A percentile compares a stretch with the other conserved stretches of the same genome.
Evolutionary conservation across 1,284 basidiomycete genomes (phyloP).

Genomic region (Naganishia liquefaciens): DNA sequence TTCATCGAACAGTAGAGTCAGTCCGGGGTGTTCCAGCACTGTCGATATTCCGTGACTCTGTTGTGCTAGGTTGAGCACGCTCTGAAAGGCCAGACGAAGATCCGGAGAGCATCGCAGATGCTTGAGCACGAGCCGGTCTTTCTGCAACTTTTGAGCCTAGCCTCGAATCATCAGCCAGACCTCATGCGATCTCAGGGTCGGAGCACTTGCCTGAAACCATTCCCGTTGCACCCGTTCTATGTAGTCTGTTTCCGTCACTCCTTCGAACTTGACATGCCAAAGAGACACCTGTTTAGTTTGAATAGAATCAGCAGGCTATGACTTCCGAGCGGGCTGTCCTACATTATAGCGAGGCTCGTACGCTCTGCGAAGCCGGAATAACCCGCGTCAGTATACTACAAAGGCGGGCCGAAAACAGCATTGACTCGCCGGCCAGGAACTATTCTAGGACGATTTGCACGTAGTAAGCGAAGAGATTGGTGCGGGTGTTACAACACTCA

Average conservation of each 20-base stretch:
- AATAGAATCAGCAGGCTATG: not conserved
- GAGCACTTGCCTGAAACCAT: slow-evolving; percentile 17
- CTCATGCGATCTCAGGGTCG: not conserved
- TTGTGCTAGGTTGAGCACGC: not conserved
- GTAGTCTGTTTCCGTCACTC: not conserved
- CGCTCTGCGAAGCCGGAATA: slow-evolving; percentile 1
- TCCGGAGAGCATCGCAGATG: slow-evolving; percentile 15
- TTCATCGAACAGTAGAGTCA: slow-evolving; percentile 22
- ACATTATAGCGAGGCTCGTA: slow-evolving; percentile 34
- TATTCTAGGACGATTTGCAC: slow-evolving; percentile 2
- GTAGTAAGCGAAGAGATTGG: not conserved
- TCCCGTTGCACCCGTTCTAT: slow-evolving; percentile 15
- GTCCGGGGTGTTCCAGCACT: slow-evolving; percentile 28
- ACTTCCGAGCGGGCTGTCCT: not conserved
- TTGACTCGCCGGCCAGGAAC: slow-evolving; percentile 32
- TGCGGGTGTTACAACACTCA: not conserved
- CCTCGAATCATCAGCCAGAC: not conserved
- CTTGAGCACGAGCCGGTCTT: slow-evolving; percentile 31
- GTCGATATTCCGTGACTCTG: not conserved
- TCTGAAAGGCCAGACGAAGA: slow-evolving; percentile 10
- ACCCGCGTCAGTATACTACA: not conserved
- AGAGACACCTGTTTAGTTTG: slow-evolving; percentile 13
- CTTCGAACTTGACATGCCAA: slow-evolving; percentile 30
- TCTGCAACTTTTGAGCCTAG: slow-evolving; percentile 25
- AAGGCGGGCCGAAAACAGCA: not conserved